Conservation (phyloP, 345 rosid genomes). For the Pistacia vera region DNA sequence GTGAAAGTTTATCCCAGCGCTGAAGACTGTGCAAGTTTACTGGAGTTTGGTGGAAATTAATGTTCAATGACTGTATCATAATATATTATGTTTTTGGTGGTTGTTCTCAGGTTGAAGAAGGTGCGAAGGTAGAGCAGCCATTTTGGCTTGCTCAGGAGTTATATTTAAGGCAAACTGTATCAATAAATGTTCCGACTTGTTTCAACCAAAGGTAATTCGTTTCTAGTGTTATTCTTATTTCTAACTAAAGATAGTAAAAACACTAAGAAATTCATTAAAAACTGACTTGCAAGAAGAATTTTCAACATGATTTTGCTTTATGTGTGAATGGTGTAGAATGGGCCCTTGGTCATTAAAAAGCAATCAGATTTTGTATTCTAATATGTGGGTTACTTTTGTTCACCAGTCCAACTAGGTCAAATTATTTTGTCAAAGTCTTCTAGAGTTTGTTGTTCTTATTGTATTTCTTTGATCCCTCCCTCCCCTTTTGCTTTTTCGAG, state of each 20-base stretch:
- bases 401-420: background rate
- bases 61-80: background rate
- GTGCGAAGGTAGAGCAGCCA: conserved; percentile 80
- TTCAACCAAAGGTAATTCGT: too few relatives aligned
- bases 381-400: background rate
- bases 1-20: conserved; percentile 29
- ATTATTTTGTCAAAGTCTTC: background rate
- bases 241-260: too few relatives aligned
- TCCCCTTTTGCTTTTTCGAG: background rate
- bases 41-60: background rate
- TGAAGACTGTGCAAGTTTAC: conserved; percentile 58
- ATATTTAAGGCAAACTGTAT: conserved; percentile 61
- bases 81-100: background rate
- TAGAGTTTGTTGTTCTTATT: background rate
- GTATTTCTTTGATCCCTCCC: background rate
- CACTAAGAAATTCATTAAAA: too few relatives aligned
- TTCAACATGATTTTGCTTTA: too few relatives aligned
- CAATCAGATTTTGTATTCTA: background rate
- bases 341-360: background rate
- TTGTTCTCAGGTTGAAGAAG: conserved; percentile 64
- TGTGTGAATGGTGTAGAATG: too few relatives aligned
- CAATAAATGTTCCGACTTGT: conserved; percentile 50
- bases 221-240: too few relatives aligned
- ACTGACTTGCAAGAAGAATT: too few relatives aligned
- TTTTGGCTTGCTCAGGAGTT: conserved; percentile 87